Base-by-base conservation (phyloP, 1,284 basidiomycete genomes). In the Puccinia brachypodii region DNA sequence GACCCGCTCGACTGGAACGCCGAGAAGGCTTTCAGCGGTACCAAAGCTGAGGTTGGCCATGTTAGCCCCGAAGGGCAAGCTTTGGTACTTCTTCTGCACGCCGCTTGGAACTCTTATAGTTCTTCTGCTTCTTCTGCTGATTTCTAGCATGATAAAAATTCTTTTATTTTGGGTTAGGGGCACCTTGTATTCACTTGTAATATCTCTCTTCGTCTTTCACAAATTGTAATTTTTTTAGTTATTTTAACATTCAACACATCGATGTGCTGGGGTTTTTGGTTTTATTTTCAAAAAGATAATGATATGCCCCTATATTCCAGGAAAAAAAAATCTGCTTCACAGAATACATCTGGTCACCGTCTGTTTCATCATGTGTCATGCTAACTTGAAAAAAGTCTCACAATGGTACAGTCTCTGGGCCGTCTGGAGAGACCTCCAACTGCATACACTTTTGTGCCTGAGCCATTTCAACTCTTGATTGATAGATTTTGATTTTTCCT, bases 61-160 rank as follows among this genome's bases (percentile, higher is more conserved):
- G 64, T 58, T 16, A 78, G 90, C 76, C 89, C 90, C 44, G 90
- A 91, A 85, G 89, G 87, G 0, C 89, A 94, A 86, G 91, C 90
- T 25, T 94, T 94, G 84, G 88, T 92, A 0, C 85, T 94, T 1
- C 87, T 91, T 84, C 88, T 93, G 85, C 22, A 53, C 33, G 16
- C 22, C 36, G 76, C 76, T 3, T 78, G 76, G 76, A 38, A 69
- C 36, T 33, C 62, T 40, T 77, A 50, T 50, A 66, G 6, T 31
- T 62, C 60, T 13, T 11, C 62, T 40, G 2, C 33, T 8, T 40
- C 62, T 38, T 2, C 38, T 40, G 28, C 8, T 38, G 33, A 14
- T 2, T 36, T 38, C 62, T 40, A 36, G 31, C 4, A 7, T 62
- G 13, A 31, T 62, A 25, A 13, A 50, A 50, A 50, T 50, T 50